Conservation (phyloP, 2,329 filamentous ascomycete genomes). For the Pseudogymnoascus sp. region DNA sequence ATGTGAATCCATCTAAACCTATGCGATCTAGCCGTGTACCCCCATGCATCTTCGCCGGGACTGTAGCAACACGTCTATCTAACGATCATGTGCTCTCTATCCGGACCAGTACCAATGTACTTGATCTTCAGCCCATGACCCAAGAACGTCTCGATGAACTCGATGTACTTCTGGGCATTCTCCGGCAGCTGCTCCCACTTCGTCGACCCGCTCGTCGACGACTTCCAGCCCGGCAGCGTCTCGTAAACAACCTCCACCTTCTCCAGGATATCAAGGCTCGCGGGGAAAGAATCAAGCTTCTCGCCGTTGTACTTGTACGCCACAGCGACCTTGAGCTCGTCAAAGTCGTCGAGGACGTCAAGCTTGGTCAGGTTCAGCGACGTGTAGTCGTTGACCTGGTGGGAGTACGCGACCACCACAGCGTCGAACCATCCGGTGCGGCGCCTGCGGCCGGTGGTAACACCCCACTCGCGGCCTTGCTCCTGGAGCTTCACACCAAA, state of each 20-base stretch:
- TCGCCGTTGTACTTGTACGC: conserved; percentile 50
- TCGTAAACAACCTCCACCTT: conserved; percentile 59
- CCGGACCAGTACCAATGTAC: conserved; percentile 61
- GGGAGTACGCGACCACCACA: conserved; percentile 56
- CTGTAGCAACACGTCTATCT: background rate
- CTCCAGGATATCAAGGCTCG: conserved; percentile 51
- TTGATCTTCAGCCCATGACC: conserved; percentile 48
- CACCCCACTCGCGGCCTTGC: conserved; percentile 36
- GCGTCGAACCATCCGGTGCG: conserved; percentile 53
- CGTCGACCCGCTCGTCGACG: conserved; percentile 45
- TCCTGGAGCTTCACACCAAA: conserved; percentile 41
- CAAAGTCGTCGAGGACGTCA: conserved; percentile 67
- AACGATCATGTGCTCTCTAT: conserved; percentile 55
- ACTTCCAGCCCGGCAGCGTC: conserved; percentile 64
- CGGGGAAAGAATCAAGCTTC: conserved; percentile 55
- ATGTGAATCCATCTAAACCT: background rate
- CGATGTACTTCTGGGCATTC: conserved; percentile 58
- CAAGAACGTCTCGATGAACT: conserved; percentile 59
- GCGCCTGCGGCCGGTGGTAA: conserved; percentile 51
- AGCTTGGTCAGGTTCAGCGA: conserved; percentile 55
- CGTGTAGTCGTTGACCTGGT: conserved; percentile 34
- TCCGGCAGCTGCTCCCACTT: conserved; percentile 46
- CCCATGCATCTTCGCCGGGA: background rate
- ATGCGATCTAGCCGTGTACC: background rate
- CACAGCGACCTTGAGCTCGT: conserved; percentile 66